Conservation (phyloP, 805 yeast genomes). For the Ogataea nitratoaversa region DNA sequence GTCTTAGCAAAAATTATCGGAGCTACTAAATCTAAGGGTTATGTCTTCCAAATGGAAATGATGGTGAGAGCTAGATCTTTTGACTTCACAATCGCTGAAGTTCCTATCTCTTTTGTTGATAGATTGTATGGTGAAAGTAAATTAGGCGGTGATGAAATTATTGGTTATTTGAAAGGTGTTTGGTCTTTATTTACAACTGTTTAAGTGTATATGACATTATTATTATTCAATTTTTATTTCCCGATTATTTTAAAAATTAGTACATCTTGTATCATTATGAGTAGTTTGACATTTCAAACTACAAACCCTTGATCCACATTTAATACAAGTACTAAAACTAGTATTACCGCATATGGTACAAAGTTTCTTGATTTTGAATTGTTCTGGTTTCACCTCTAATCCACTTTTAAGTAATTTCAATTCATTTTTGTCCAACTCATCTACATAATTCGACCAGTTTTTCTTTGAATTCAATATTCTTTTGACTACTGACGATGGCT, state of each 20-base stretch:
- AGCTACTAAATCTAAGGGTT: slow-evolving; percentile 70
- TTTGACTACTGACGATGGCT: slow-evolving; percentile 32
- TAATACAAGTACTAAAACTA: slow-evolving; percentile 37
- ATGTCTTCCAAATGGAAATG: slow-evolving; percentile 87
- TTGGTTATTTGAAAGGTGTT: slow-evolving; percentile 72
- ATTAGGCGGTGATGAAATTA: slow-evolving; percentile 77
- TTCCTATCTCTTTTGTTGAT: slow-evolving; percentile 75
- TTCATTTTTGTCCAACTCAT: slow-evolving; percentile 38
- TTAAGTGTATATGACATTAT: slow-evolving; percentile 16
- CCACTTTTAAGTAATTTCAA: slow-evolving; percentile 24
- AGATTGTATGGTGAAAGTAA: slow-evolving; percentile 75
- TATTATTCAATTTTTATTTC: neutral
- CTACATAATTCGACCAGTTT: slow-evolving; percentile 36
- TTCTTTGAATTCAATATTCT: slow-evolving; percentile 38
- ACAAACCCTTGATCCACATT: slow-evolving; percentile 40
- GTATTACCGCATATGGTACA: slow-evolving; percentile 45
- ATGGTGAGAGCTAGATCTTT: slow-evolving; percentile 76
- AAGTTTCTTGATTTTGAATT: slow-evolving; percentile 34
- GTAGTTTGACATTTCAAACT: slow-evolving; percentile 36
- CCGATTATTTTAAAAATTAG: slow-evolving; percentile 21
- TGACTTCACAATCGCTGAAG: slow-evolving; percentile 72
- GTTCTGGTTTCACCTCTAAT: slow-evolving; percentile 31
- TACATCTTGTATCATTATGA: slow-evolving; percentile 42
- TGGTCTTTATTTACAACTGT: slow-evolving; percentile 65
- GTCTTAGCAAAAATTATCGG: slow-evolving; percentile 62